Base-by-base conservation (phyloP, 148 eudicot species). In the Arbutus unedo region DNA sequence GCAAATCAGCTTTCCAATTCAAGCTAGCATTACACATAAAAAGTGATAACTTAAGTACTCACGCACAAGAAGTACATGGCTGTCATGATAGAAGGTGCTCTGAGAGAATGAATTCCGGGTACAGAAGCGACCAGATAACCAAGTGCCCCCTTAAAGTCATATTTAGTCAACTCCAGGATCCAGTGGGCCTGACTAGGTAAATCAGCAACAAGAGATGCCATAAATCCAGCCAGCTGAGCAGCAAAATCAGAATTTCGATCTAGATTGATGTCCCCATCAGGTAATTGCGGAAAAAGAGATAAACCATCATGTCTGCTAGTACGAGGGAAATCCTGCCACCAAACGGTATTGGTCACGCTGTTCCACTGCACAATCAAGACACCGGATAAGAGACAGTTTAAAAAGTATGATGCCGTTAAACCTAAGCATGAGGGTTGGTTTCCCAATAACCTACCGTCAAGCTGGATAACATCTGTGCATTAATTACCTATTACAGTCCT, bases 261-360 rank as follows among this genome's bases (percentile, higher is more conserved):
- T 82, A 80, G 59, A 85, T 89, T 81, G 68, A 43, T 21, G 77
- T 84, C 85, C 47, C 74, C 89, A 48, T 84, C 79, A 78, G 86
- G 75, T 82, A 83, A 73, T 80, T 82, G 91, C 25, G 87, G 79
- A 81, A 95, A 93, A 83, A 95, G 92, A 77, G 94, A 82, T 57
- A 85, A 67, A 81, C 85, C 89, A 78, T 92, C 91, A 77, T 93
- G 96, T 47, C 62, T 78, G 68, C 77, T 86, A 51, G 84, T 82
- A 64, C 88, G 90, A 50, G 97, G 98, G 72, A 95, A 95, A 82
- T 95, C 98, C 87, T 95, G 97, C 98, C 98, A 95, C 98, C 98
- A 95, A 80, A 95, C 86, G 25, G 94, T 95, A 88, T 95, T 95
- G 16, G 97, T 93, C 81, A 92, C 95, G 80, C 77, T 85, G 68